Base-by-base conservation (phyloP, 805 yeast species). In the Kodamaea kakaduensis region DNA sequence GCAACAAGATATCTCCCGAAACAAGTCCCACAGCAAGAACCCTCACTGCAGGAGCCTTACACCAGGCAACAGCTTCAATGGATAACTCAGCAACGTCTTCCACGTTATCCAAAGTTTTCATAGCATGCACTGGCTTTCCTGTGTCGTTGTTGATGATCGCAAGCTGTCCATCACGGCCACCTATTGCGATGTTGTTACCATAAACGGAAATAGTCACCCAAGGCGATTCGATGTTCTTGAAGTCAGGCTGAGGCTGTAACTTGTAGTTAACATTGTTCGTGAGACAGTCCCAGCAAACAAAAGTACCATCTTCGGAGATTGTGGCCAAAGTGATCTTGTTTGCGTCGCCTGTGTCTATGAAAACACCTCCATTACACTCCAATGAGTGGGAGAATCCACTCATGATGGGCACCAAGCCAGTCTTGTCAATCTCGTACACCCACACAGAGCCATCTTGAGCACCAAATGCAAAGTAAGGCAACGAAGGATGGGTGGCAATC, bases 381-480 rank as follows among this genome's bases (percentile, higher is more conserved):
- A 73, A 60, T 39, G 84, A 78, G 61, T 90, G 97, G 13, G 81
- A 77, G 52, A 81, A 84, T 2, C 90, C 93, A 31, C 81, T 69
- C 81, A 84, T 81, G 23, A 84, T 61, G 54, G 80, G 84, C 39
- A 78, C 86, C 35, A 84, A 59, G 29, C 53, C 30, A 10, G 41
- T 35, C 33, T 82, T 68, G 40, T 75, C 79, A 25, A 89, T 71
- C 51, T 81, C 85, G 55, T 88, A 93, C 17, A 82, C 86, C 95
- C 96, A 90, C 3, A 89, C 94, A 0, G 95, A 82, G 3, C 98
- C 98, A 58, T 89, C 96, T 6, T 71, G 67, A 15, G 87, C 90
- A 43, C 97, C 97, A 54, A 85, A 86, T 9, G 97, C 97, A 66
- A 90, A 86, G 31, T 85, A 73, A 16, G 80, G 73, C 52, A 80